A percentile compares a stretch with the other conserved stretches of the same genome.
phyloP scores from a whole-genome alignment of 768 basidiomycete genomes.

The Tricholomella constricta region DNA sequence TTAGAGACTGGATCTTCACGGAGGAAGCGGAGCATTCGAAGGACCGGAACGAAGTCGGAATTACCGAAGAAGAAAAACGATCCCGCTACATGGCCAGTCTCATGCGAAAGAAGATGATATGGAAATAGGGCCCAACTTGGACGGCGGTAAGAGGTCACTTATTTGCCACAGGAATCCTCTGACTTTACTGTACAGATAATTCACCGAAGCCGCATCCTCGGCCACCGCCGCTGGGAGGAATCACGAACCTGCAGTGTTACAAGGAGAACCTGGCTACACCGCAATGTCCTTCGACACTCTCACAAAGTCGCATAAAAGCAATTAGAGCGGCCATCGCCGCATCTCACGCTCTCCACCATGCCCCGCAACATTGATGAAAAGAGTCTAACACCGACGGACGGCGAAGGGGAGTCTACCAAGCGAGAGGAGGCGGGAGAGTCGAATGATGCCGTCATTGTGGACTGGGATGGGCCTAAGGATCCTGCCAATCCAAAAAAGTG shows the following conservation, averaged over 20 bases:
- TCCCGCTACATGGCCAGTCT: constrained; percentile 20
- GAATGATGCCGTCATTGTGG: constrained; percentile 38
- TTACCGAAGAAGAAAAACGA: constrained; percentile 30
- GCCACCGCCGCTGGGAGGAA: too few species aligned
- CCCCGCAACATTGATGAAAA: constrained; percentile 2
- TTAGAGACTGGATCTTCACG: constrained; percentile 43
- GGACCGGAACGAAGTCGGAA: constrained; percentile 22
- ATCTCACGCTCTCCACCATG: constrained; percentile 1
- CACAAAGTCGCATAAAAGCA: background rate
- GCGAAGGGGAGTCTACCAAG: background rate
- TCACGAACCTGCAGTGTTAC: constrained; percentile 18
- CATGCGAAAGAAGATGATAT: too few species aligned
- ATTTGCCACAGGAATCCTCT: too few species aligned
- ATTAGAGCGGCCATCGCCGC: background rate
- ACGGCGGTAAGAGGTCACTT: too few species aligned
- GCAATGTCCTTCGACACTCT: background rate
- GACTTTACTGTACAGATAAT: too few species aligned
- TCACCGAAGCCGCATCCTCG: too few species aligned
- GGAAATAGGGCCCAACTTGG: too few species aligned
- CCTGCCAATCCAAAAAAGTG: constrained; percentile 62
- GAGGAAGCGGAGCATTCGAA: constrained; percentile 32
- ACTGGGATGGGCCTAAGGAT: constrained; percentile 67
- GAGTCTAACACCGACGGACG: constrained; percentile 1
- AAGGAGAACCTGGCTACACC: constrained; percentile 28
- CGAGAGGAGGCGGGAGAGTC: background rate